Evolutionary conservation across 257 asterid genomes (phyloP).

Genomic region (Solanum dulcamara): DNA sequence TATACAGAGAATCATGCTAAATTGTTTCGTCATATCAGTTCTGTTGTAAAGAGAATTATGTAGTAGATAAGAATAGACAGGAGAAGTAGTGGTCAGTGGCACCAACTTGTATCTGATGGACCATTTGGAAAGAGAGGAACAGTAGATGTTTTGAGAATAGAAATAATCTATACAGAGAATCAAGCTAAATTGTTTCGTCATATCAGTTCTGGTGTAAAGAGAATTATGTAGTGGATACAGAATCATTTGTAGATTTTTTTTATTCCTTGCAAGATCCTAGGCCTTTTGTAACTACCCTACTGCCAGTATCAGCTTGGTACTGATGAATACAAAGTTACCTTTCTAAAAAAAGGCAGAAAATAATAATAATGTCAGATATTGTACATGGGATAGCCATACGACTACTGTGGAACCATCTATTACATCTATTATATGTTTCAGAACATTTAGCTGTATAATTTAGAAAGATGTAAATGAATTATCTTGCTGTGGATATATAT

Average conservation of each 20-base stretch:
- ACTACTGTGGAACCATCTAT: background rate
- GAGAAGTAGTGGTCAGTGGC: background rate
- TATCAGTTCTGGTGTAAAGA: background rate
- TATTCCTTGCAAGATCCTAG: background rate
- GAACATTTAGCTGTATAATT: background rate
- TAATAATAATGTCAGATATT: background rate
- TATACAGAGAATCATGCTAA: background rate
- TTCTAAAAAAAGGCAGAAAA: background rate
- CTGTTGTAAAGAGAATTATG: background rate
- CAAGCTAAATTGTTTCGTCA: background rate
- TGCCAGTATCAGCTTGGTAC: background rate
- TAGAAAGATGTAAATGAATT: background rate
- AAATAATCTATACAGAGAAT: background rate
- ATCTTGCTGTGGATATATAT: background rate
- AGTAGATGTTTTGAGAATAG: background rate
- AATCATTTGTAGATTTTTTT: background rate
- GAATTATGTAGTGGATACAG: background rate
- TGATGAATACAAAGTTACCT: background rate
- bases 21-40: background rate
- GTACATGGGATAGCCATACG: background rate
- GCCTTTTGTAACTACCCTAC: background rate
- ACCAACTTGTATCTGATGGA: background rate
- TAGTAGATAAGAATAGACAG: background rate
- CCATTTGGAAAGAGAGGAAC: background rate
- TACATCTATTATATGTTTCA: background rate